Percentiles rank a stretch among this genome's conserved stretches.
Evolutionary conservation across 495 filamentous ascomycete genomes (phyloP).

Genomic region (Penicillium riverlandense): DNA sequence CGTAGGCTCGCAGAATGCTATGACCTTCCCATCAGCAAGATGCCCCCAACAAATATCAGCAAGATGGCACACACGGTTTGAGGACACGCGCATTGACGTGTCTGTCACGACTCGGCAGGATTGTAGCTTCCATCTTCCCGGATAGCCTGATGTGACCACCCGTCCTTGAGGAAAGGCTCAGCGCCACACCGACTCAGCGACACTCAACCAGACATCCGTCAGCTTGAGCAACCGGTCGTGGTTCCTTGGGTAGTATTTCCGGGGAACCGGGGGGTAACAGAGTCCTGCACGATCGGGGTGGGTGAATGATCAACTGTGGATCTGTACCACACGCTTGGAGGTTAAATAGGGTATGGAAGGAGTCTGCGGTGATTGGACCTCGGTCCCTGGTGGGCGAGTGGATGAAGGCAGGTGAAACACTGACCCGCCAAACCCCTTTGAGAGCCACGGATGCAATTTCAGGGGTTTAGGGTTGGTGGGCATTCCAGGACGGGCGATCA

Average conservation of each 20-base stretch:
- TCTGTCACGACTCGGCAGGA: slow-evolving; percentile 17
- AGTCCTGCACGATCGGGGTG: slow-evolving; percentile 7
- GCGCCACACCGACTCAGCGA: slow-evolving; percentile 7
- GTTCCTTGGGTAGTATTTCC: slow-evolving; percentile 10
- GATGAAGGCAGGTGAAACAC: not conserved
- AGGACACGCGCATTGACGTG: slow-evolving; percentile 16
- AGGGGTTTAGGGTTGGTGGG: not conserved
- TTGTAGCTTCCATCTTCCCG: slow-evolving; percentile 25
- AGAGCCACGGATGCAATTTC: too few relatives aligned
- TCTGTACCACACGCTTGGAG: slow-evolving; percentile 11
- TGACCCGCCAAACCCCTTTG: too few relatives aligned
- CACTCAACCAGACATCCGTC: not conserved
- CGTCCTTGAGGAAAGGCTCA: slow-evolving; percentile 8
- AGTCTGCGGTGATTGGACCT: slow-evolving; percentile 5
- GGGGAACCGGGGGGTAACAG: not conserved
- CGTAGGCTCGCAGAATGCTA: slow-evolving; percentile 68
- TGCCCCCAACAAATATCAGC: not conserved
- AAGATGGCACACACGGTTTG: slow-evolving; percentile 19
- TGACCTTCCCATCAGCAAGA: slow-evolving; percentile 5
- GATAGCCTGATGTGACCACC: slow-evolving; percentile 18
- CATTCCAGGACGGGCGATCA: too few relatives aligned
- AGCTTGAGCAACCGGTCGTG: slow-evolving; percentile 6
- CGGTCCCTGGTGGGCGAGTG: slow-evolving; percentile 9
- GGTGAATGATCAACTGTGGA: slow-evolving; percentile 12
- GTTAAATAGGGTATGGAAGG: slow-evolving; percentile 1